These are phyloP conservation scores for Zasmidium angulare DNA, from an alignment of 2,329 filamentous ascomycete genomes.

Conservation along the genomic window DNA sequence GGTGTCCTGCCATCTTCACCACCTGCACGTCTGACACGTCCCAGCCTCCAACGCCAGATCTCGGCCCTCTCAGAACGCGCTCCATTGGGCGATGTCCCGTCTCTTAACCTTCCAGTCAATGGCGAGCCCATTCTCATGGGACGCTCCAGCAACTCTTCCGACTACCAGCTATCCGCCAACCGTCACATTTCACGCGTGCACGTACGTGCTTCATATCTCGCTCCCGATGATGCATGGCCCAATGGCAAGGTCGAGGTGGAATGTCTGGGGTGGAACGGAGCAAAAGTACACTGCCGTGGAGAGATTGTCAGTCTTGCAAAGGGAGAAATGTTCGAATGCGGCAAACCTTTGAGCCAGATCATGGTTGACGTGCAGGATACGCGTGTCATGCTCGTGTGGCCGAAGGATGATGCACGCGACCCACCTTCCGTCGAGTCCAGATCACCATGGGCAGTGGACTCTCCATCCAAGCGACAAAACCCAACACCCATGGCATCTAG, in stretches of 20 bases:
- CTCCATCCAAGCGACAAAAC: constrained; percentile 51
- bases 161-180: constrained; percentile 90
- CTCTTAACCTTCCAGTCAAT: constrained; percentile 74
- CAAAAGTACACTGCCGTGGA: constrained; percentile 88
- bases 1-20: constrained; percentile 88
- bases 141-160: constrained; percentile 89
- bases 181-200: constrained; percentile 91
- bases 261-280: constrained; percentile 94
- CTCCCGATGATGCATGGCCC: constrained; percentile 65
- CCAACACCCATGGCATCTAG: constrained; percentile 51
- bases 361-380: constrained; percentile 95
- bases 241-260: constrained; percentile 80
- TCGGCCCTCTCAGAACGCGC: constrained; percentile 73
- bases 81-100: constrained; percentile 80
- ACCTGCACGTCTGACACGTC: constrained; percentile 54
- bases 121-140: constrained; percentile 85
- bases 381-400: constrained; percentile 87
- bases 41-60: constrained; percentile 59
- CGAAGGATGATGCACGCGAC: constrained; percentile 54
- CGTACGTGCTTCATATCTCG: constrained; percentile 80
- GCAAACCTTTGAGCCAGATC: constrained; percentile 83
- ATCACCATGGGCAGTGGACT: constrained; percentile 64
- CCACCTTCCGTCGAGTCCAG: constrained; percentile 58
- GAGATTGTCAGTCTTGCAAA: constrained; percentile 82
- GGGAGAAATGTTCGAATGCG: constrained; percentile 84